Conservation (phyloP, 2,329 filamentous ascomycete genomes). For the Nemania sp. region DNA sequence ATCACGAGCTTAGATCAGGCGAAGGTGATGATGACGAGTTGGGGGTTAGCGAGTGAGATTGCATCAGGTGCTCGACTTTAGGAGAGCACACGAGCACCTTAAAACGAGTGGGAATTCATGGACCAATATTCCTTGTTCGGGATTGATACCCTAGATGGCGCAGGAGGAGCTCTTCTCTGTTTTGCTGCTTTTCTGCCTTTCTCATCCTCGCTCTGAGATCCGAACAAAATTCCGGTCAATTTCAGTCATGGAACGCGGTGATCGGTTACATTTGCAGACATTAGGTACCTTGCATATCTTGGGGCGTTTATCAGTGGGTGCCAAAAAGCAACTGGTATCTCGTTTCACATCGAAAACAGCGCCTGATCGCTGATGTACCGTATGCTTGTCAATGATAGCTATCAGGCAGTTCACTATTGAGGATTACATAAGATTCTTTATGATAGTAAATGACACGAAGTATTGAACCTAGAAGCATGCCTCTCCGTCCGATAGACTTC, state of each 20-base stretch:
- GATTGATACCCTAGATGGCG: slow-evolving; percentile 33
- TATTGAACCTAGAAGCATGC: too few species aligned
- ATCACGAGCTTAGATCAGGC: slow-evolving; percentile 25
- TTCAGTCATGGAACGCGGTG: neutral
- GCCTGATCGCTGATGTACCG: neutral
- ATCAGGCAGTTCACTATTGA: too few species aligned
- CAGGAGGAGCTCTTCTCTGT: slow-evolving; percentile 15
- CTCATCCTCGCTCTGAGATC: neutral
- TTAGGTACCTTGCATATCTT: slow-evolving; percentile 26
- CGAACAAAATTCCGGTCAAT: too few species aligned
- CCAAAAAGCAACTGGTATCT: slow-evolving; percentile 5
- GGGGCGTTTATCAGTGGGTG: slow-evolving; percentile 19
- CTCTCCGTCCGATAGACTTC: neutral
- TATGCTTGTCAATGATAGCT: too few species aligned
- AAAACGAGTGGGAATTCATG: slow-evolving; percentile 10
- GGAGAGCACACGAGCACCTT: neutral
- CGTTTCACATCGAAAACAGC: too few species aligned
- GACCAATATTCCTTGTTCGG: slow-evolving; percentile 22
- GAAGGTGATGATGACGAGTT: slow-evolving; percentile 35
- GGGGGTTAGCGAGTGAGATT: slow-evolving; percentile 35
- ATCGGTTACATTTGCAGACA: slow-evolving; percentile 13
- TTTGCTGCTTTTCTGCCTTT: slow-evolving; percentile 7
- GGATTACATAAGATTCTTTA: too few species aligned
- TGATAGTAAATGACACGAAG: too few species aligned
- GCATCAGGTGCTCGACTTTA: neutral